These are phyloP conservation scores for Podospora pseudopauciseta DNA, from an alignment of 495 filamentous ascomycete genomes.

Conservation along the genomic window DNA sequence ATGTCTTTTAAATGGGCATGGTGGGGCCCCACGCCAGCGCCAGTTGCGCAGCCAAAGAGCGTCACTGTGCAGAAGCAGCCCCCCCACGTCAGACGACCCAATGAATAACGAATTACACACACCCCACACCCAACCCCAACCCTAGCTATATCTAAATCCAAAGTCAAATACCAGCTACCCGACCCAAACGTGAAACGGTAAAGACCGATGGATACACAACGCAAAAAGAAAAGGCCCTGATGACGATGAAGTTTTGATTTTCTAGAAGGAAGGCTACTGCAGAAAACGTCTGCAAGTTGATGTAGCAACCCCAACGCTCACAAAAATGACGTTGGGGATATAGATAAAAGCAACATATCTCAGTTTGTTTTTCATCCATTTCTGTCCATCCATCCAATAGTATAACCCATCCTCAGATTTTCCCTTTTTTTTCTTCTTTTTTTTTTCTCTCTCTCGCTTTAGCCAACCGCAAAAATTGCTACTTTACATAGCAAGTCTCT, in stretches of 20 bases:
- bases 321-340: not conserved
- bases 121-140: conserved; percentile 14
- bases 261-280: not conserved
- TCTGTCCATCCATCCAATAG: conserved; percentile 1
- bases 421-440: not conserved
- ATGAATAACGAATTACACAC: not conserved
- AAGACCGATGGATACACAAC: not conserved
- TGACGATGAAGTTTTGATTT: not conserved
- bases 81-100: conserved; percentile 8
- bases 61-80: conserved; percentile 13
- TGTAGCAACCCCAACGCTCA: not conserved
- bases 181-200: not conserved
- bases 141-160: not conserved
- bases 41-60: conserved; percentile 8
- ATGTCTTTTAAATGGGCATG: conserved; percentile 9
- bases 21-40: conserved; percentile 7
- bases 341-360: not conserved
- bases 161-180: not conserved
- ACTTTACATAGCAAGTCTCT: conserved; percentile 88
- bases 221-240: not conserved
- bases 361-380: conserved; percentile 2
- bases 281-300: not conserved
- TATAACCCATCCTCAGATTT: not conserved
- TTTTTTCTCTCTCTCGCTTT: not conserved
- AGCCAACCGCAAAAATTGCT: not conserved